Base-by-base conservation (phyloP, 2,329 filamentous ascomycete genomes). In the Fusarium sp. region DNA sequence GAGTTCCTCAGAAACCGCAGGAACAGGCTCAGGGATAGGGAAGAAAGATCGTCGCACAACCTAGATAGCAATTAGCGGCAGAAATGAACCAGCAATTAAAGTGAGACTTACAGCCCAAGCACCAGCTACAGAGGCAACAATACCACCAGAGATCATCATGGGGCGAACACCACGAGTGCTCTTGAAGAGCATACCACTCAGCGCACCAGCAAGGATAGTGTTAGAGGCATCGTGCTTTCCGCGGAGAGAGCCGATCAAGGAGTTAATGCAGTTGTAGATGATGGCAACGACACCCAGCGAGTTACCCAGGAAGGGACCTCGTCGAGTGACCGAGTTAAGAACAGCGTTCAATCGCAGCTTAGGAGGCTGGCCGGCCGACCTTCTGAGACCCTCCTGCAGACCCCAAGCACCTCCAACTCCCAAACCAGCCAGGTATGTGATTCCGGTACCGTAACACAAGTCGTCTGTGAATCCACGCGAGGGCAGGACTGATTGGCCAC, bases 381-480 rank as follows among this genome's bases (percentile, higher is more conserved):
- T 91, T 76, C 91, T 89, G 74, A 98, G 83, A 13, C 96, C 96
- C 82, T 99, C 96, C 70, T 92, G 91, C 73, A 99, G 81, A 66
- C 96, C 96, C 95, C 95, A 98, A 59, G 89, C 91, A 72, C 96
- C 96, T 80, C 96, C 96, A 71, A 97, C 79, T 40, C 91, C 88
- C 75, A 99, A 84, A 8, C 92, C 96, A n/a, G 92, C 85, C 64
- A 99, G 85, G 79, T 99, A 99, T 77, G 94, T 97, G 67, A 95
- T 91, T 75, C 96, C 96, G 22, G 96, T 97, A 77, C 97, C 96
- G 80, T 99, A 99, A 83, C 96, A 98, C 63, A 99, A 89, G 80
- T 99, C 96, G 79, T 99, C 96, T 65, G 94, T 97, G 90, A 97
- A 99, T 79, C 96, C 96, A 80, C 96, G 91, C 58, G 94, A 98